Conservation (phyloP, 495 filamentous ascomycete species). For the Aspergillus affinis region DNA sequence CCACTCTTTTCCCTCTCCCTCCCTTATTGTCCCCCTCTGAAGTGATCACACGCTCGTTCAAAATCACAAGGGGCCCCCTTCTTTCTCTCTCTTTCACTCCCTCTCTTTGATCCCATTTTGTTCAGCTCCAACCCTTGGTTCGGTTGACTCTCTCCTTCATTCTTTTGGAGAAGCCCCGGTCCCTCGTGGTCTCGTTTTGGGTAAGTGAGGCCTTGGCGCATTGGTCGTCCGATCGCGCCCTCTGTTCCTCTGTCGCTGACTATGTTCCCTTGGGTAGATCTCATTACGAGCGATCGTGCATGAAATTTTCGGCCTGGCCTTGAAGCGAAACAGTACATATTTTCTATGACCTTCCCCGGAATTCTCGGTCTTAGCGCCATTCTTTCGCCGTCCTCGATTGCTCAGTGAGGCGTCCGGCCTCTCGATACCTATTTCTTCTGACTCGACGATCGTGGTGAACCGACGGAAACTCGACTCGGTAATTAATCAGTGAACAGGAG, state of each 20-base stretch:
- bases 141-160: slow-evolving; percentile 19
- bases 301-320: background rate
- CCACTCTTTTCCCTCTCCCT: slow-evolving; percentile 6
- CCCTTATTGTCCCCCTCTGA: slow-evolving; percentile 3
- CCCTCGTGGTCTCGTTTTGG: slow-evolving; percentile 6
- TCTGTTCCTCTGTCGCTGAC: slow-evolving; percentile 13
- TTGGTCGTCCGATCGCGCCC: slow-evolving; percentile 16
- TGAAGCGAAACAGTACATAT: background rate
- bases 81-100: slow-evolving; percentile 17
- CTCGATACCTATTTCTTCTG: background rate
- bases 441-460: background rate
- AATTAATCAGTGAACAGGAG: slow-evolving; percentile 1
- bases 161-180: slow-evolving; percentile 14
- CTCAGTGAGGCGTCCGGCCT: background rate
- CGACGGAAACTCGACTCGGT: background rate
- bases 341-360: background rate
- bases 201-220: slow-evolving; percentile 13
- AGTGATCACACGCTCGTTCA: slow-evolving; percentile 17
- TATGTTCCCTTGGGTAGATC: slow-evolving; percentile 3
- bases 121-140: slow-evolving; percentile 9
- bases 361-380: background rate
- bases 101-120: slow-evolving; percentile 23
- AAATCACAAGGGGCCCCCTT: slow-evolving; percentile 6
- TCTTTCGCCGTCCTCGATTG: slow-evolving; percentile 1
- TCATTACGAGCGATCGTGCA: background rate